These are phyloP conservation scores for Aspergillus leporis DNA, from an alignment of 495 filamentous ascomycete genomes.

Conservation along the genomic window DNA sequence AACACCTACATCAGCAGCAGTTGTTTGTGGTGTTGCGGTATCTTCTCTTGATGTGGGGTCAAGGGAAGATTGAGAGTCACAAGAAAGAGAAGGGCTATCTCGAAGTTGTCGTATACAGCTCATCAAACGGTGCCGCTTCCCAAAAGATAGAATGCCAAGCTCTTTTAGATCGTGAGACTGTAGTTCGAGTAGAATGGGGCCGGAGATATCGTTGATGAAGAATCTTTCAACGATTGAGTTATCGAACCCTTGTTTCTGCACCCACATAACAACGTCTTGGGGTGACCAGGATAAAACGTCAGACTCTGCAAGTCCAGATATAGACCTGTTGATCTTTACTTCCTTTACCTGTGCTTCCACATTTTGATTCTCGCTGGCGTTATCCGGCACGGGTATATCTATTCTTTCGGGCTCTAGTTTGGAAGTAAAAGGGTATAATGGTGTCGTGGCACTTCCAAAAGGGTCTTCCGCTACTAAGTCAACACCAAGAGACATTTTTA, in stretches of 20 bases:
- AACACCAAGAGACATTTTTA: conserved; percentile 55
- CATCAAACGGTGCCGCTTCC: conserved; percentile 84
- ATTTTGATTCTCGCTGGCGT: too few relatives aligned
- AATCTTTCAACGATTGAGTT: conserved; percentile 76
- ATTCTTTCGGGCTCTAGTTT: conserved; percentile 36
- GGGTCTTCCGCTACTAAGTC: too few relatives aligned
- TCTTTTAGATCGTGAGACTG: conserved; percentile 93
- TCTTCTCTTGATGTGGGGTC: too few relatives aligned
- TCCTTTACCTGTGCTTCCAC: too few relatives aligned
- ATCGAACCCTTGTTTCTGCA: conserved; percentile 73
- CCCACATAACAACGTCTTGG: conserved; percentile 69
- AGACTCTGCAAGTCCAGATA: too few relatives aligned
- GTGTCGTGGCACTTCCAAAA: conserved; percentile 15
- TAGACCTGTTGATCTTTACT: too few relatives aligned
- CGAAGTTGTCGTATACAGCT: too few relatives aligned
- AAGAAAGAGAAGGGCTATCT: too few relatives aligned
- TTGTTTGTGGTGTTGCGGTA: too few relatives aligned
- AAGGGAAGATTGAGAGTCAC: too few relatives aligned
- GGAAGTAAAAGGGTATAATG: conserved; percentile 8
- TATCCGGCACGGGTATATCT: conserved; percentile 26
- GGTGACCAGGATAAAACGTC: conserved; percentile 32
- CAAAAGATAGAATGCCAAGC: conserved; percentile 89
- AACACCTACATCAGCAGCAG: too few relatives aligned
- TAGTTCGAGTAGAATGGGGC: conserved; percentile 77
- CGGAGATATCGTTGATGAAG: conserved; percentile 85